Evolutionary conservation across 306 rosid species (phyloP).

Genomic region (Cucurbita moschata): DNA sequence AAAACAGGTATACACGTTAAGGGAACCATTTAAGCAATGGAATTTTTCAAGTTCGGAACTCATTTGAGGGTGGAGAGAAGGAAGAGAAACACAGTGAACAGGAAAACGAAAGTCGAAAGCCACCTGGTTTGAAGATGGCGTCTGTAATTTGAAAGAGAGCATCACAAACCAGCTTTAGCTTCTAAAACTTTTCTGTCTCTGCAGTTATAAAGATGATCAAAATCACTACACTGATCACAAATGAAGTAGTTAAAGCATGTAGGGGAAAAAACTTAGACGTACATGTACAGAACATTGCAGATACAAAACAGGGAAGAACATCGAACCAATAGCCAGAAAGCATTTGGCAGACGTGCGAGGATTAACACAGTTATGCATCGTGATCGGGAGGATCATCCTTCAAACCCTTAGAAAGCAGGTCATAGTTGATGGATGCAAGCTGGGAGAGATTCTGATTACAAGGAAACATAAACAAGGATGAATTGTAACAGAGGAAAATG

Average conservation of each 20-base stretch:
- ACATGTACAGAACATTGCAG: slow-evolving; percentile 75
- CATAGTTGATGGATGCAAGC: slow-evolving; percentile 99
- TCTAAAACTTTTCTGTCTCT: slow-evolving; percentile 35
- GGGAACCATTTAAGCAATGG: neutral
- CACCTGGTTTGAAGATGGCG: slow-evolving; percentile 29
- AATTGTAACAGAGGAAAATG: neutral
- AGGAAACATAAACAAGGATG: slow-evolving; percentile 7
- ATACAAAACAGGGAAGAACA: slow-evolving; percentile 21
- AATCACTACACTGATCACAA: neutral
- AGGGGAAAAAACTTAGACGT: slow-evolving; percentile 5
- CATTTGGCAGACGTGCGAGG: slow-evolving; percentile 10
- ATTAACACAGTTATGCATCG: slow-evolving; percentile 28
- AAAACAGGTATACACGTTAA: neutral
- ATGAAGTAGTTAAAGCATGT: slow-evolving; percentile 6
- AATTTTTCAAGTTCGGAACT: neutral
- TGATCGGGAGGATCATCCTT: slow-evolving; percentile 65
- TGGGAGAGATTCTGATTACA: slow-evolving; percentile 88
- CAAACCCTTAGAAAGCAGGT: slow-evolving; percentile 79
- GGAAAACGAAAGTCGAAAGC: slow-evolving; percentile 11
- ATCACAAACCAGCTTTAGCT: slow-evolving; percentile 30
- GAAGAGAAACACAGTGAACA: slow-evolving; percentile 14
- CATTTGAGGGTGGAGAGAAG: neutral
- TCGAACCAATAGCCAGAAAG: slow-evolving; percentile 25
- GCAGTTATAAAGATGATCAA: slow-evolving; percentile 27
- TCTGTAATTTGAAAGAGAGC: slow-evolving; percentile 24